Base-by-base conservation (phyloP, 108 stramenopile genomes). In the Skeletonema grethae region DNA sequence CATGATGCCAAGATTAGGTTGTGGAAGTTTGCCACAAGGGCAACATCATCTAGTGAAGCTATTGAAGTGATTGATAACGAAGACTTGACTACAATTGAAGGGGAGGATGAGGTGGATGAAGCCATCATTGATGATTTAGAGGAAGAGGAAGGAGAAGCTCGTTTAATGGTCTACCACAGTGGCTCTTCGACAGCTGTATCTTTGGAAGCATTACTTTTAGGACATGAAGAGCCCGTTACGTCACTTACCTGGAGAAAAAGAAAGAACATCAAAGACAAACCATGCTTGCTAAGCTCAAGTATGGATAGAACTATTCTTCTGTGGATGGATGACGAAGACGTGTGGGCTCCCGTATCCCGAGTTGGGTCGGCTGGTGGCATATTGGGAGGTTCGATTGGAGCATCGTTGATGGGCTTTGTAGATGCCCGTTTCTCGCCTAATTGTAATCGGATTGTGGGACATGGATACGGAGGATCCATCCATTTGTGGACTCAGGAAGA, bases 361-460 rank as follows among this genome's bases (percentile, higher is more conserved):
- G 91, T 96, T n/a, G 95, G 95, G n/a, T 85, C 89, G 67, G 90
- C 92, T 11, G 90, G 95, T 39, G 95, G 95, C 1, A 92, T 96
- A 10, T 57, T 96, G 13, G 95, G 95, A 30, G 95, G 92, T 0
- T 79, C 88, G 0, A 82, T 93, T 55, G 95, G 95, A 5, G 80
- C 90, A 12, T 85, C 85, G 7, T 72, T 96, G 8, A 73, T 91
- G 62, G 95, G 95, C 8, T 96, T 87, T 78, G 70, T 88, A 31
- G 77, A 83, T 65, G 82, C 79, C 12, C 36, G 73, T 25, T 75
- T 87, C 22, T 86, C 87, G 18, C 83, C 83, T 3, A 69, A 69
- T 36, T 56, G 63, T 20, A 78, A 83, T 57, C 72, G 76, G 4
- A 83, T 96, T 61, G 75, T 91, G 25, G 95, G 89, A 38, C 92